These are phyloP conservation scores for Zarea fungicola DNA, from an alignment of 2,329 filamentous ascomycete species.

Conservation along the genomic window DNA sequence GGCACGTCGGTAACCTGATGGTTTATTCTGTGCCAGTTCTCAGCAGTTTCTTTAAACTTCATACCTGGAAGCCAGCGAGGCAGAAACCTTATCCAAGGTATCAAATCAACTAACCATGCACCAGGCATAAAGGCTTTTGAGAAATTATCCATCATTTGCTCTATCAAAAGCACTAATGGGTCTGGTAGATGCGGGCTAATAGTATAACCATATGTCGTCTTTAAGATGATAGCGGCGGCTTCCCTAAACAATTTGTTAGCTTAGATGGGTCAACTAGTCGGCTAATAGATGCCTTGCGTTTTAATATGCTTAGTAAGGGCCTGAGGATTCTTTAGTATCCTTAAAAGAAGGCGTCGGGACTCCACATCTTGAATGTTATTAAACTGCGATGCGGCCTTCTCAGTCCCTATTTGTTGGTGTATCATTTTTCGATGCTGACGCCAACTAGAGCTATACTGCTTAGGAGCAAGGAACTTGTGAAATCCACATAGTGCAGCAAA, in stretches of 20 bases:
- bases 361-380: slow-evolving; percentile 11
- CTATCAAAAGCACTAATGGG: slow-evolving; percentile 25
- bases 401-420: slow-evolving; percentile 26
- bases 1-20: slow-evolving; percentile 20
- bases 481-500: slow-evolving; percentile 27
- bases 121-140: slow-evolving; percentile 24
- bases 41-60: slow-evolving; percentile 25
- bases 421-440: slow-evolving; percentile 22
- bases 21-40: slow-evolving; percentile 20
- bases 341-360: slow-evolving; percentile 7
- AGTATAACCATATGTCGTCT: slow-evolving; percentile 28
- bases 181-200: slow-evolving; percentile 26
- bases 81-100: slow-evolving; percentile 26
- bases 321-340: slow-evolving; percentile 1
- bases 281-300: slow-evolving; percentile 9
- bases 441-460: slow-evolving; percentile 19
- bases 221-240: slow-evolving; percentile 23
- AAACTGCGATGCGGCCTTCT: slow-evolving; percentile 11
- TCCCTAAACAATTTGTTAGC: slow-evolving; percentile 18
- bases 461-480: slow-evolving; percentile 16
- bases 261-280: neutral
- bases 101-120: slow-evolving; percentile 29
- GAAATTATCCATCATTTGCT: slow-evolving; percentile 25
- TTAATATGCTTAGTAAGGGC: slow-evolving; percentile 8
- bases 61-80: slow-evolving; percentile 26